A percentile compares a stretch with the other conserved stretches of the same genome.
Conservation (phyloP, 2,329 filamentous ascomycete species). For the Fusarium praegraminearum region DNA sequence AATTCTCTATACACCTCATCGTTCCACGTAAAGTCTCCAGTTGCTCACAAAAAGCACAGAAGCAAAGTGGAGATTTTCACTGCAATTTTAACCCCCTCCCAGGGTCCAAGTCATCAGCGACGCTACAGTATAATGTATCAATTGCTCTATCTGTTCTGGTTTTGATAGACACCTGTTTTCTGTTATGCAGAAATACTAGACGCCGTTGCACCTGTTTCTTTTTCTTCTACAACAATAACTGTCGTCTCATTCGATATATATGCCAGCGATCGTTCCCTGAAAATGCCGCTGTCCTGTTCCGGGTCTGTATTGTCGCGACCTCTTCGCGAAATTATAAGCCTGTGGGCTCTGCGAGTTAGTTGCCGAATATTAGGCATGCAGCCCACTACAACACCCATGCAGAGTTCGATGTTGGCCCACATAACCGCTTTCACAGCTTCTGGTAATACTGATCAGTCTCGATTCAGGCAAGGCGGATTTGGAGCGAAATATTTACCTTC, state of each 20-base stretch:
- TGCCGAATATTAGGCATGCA: not conserved
- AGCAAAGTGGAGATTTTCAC: too few species aligned
- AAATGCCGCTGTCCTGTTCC: not conserved
- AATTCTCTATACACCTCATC: fast-evolving
- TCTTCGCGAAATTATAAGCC: fast-evolving
- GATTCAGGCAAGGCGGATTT: fast-evolving
- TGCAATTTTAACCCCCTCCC: too few species aligned
- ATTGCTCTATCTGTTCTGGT: not conserved
- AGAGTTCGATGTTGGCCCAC: not conserved
- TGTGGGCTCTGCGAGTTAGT: not conserved
- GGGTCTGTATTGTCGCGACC: fast-evolving
- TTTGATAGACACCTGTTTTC: not conserved
- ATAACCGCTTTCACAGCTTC: not conserved
- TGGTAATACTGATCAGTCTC: fast-evolving
- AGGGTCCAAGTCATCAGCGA: too few species aligned
- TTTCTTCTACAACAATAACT: fast-evolving
- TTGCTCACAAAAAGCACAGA: too few species aligned
- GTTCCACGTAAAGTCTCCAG: too few species aligned
- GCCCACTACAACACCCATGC: not conserved
- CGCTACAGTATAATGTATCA: fast-evolving
- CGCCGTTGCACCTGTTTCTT: fast-evolving
- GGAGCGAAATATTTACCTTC: not conserved
- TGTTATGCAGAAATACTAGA: not conserved
- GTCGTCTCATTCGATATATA: not conserved
- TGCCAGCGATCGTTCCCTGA: not conserved